Evolutionary conservation across 2,329 filamentous ascomycete species (phyloP).

Genomic region (Neoarthrinium moseri): DNA sequence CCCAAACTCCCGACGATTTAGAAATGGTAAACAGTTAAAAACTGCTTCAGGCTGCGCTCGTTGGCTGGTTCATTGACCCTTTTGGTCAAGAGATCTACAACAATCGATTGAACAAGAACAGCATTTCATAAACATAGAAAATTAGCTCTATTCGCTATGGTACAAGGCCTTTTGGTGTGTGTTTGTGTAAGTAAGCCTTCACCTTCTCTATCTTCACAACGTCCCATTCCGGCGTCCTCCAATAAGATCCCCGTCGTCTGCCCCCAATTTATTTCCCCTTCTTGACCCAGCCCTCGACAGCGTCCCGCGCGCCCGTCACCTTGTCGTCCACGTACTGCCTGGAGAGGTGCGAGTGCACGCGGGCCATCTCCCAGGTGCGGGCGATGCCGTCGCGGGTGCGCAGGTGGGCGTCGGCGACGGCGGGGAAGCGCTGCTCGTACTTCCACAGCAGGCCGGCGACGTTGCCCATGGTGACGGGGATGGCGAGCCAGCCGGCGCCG

Average conservation of each 20-base stretch:
- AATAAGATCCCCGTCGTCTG: not conserved
- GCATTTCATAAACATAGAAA: not conserved
- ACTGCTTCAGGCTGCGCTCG: no score
- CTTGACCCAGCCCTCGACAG: constrained; percentile 84
- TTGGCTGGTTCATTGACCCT: no score
- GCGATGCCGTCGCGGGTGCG: constrained; percentile 66
- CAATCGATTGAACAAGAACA: not conserved
- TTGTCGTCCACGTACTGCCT: constrained; percentile 76
- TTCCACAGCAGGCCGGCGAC: constrained; percentile 83
- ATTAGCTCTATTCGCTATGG: constrained; percentile 12
- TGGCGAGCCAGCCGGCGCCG: constrained; percentile 76
- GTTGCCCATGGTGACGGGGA: constrained; percentile 90
- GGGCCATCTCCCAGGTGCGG: constrained; percentile 70
- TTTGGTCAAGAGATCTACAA: not conserved
- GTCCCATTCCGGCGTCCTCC: no score
- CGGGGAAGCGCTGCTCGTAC: constrained; percentile 88
- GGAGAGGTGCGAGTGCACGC: constrained; percentile 70
- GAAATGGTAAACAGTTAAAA: no score
- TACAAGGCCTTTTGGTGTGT: constrained; percentile 8
- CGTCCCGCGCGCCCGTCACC: constrained; percentile 72
- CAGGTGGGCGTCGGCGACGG: constrained; percentile 77
- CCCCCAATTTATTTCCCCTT: constrained; percentile 68
- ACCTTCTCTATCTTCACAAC: not conserved
- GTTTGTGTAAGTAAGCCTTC: no score
- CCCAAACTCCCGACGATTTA: no score